A percentile compares a stretch with the other conserved stretches of the same genome.
phyloP scores from a whole-genome alignment of 2,329 filamentous ascomycete genomes.

The Fusarium subtropicale region DNA sequence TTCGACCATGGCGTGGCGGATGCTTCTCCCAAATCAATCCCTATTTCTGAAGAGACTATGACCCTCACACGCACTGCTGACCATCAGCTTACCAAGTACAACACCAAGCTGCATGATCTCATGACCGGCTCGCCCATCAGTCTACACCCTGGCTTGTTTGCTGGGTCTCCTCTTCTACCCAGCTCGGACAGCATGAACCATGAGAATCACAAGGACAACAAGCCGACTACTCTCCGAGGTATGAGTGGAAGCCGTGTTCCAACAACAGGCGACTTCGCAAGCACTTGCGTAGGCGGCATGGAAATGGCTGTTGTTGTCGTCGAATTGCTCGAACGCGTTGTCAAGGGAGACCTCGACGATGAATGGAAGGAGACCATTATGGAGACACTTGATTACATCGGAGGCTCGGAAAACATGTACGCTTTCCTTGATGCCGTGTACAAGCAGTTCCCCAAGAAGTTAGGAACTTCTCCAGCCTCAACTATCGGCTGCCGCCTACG shows the following conservation, averaged over 20 bases:
- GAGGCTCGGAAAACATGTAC: slow-evolving; percentile 23
- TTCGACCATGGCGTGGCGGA: background rate
- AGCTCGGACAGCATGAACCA: background rate
- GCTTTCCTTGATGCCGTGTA: slow-evolving; percentile 16
- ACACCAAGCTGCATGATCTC: background rate
- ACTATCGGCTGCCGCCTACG: slow-evolving; percentile 19
- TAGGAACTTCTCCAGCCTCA: background rate
- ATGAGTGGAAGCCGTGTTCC: slow-evolving; percentile 19
- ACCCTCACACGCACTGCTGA: background rate
- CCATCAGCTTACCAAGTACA: background rate
- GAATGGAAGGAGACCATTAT: slow-evolving; percentile 17
- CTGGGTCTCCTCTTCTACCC: background rate
- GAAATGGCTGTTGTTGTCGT: slow-evolving; percentile 28
- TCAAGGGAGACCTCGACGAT: background rate
- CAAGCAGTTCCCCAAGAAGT: slow-evolving; percentile 8
- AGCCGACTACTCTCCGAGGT: slow-evolving; percentile 10
- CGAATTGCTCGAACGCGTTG: slow-evolving; percentile 12
- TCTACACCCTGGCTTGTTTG: background rate
- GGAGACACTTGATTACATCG: slow-evolving; percentile 23
- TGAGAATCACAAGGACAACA: background rate
- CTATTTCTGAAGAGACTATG: background rate
- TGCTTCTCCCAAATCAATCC: background rate
- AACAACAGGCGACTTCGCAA: slow-evolving; percentile 10
- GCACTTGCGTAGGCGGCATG: slow-evolving; percentile 20
- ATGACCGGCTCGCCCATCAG: background rate